A percentile compares a stretch with the other conserved stretches of the same genome.
Conservation (phyloP, 257 asterid genomes). For the Solanum rostratum region DNA sequence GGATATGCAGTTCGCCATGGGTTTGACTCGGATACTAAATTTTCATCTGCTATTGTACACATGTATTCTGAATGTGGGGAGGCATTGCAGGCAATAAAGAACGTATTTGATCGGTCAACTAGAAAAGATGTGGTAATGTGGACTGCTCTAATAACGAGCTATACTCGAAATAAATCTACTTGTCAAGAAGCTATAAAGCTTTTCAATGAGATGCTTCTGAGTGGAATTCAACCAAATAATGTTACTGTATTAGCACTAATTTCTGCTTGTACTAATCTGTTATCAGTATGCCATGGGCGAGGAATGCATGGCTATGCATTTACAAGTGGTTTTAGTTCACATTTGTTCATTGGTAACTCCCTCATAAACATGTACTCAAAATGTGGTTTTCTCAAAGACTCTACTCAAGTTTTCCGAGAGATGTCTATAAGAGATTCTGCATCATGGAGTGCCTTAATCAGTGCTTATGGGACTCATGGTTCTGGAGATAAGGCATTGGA, state of each 20-base stretch:
- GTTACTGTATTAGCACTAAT: constrained; percentile 51
- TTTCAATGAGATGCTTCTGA: constrained; percentile 42
- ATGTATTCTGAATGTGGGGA: constrained; percentile 37
- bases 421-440: constrained; percentile 38
- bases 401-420: constrained; percentile 34
- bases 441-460: constrained; percentile 60
- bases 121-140: constrained; percentile 55
- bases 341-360: constrained; percentile 43
- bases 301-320: constrained; percentile 37
- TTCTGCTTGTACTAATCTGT: constrained; percentile 36
- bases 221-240: constrained; percentile 37
- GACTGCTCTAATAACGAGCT: constrained; percentile 57
- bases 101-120: constrained; percentile 31
- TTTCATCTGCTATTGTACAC: constrained; percentile 41
- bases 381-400: constrained; percentile 45
- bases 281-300: constrained; percentile 26
- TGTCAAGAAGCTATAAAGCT: constrained; percentile 40
- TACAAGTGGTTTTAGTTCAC: constrained; percentile 32
- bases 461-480: constrained; percentile 48
- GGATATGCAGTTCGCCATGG: constrained; percentile 44
- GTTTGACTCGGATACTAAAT: constrained; percentile 32
- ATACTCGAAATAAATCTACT: constrained; percentile 25
- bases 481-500: constrained; percentile 38
- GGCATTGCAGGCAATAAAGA: constrained; percentile 22
- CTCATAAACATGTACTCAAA: constrained; percentile 61